Base-by-base conservation (phyloP, 2,329 filamentous ascomycete genomes). In the Aureobasidium vineae region DNA sequence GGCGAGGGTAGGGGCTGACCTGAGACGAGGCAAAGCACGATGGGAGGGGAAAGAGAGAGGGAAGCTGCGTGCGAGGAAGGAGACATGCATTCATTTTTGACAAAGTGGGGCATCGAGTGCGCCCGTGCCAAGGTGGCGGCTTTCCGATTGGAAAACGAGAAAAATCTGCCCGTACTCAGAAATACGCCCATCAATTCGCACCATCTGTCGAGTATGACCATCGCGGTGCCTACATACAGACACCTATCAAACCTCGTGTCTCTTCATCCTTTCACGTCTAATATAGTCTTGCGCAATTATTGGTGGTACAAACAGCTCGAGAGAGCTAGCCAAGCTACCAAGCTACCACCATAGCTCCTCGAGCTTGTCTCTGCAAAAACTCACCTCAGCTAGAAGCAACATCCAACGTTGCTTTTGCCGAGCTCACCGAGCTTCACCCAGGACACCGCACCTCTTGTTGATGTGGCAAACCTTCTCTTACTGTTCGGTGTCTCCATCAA, bases 21-120 rank as follows among this genome's bases (percentile, higher is more conserved):
- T 64, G 49, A 45, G 61, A 54, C 49, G 61, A 64, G 61, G 61
- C 59, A 45, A 63, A 52, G 61, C 28, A 64, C 61, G 61, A 49
- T 64, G 61, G 23, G 47, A 31, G 38, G 61, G 61, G 61, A 54
- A 64, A 26, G 60, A 64, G 49, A 63, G 57, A 61, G 50, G 26
- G 33, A 36, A 36, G 33, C 33, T 36, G 33, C 33, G 33, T 36
- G 33, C 33, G 33, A 36, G 33, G 33, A 36, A 36, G 33, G 33
- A 36, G 33, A 36, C 33, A 36, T 36, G 33, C 33, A 36, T 36
- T 36, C 33, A 36, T 36, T 36, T 36, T 36, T 36, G 33, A 36
- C 33, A 36, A 36, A 36, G 33, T 36, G 33, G 33, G 33, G 33
- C 33, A 36, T 13, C 33, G 10, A 36, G 33, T 36, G 33, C 33